Percentiles rank a stretch among this genome's conserved stretches.
Conservation (phyloP, 2,329 filamentous ascomycete genomes). For the Diplodia mutila region DNA sequence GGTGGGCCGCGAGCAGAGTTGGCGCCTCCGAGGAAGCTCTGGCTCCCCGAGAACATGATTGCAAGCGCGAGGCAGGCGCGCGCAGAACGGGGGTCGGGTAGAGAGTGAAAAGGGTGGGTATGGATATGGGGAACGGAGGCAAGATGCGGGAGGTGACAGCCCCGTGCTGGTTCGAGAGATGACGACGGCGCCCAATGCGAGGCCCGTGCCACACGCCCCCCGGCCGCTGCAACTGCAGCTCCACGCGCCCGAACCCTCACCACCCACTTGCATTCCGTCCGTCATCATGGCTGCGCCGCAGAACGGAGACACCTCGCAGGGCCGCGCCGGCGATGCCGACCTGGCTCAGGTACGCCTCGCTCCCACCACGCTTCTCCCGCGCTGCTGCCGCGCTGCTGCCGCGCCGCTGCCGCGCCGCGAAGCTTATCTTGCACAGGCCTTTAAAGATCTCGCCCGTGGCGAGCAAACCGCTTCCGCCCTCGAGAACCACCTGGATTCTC, state of each 20-base stretch:
- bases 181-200: background rate
- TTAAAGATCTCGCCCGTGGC: slow-evolving; percentile 57
- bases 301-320: slow-evolving; percentile 33
- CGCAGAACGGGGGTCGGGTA: background rate
- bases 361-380: background rate
- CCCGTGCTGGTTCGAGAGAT: background rate
- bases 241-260: background rate
- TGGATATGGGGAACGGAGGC: slow-evolving; percentile 4
- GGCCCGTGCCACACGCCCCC: slow-evolving; percentile 5
- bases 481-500: slow-evolving; percentile 57
- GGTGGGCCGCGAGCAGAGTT: slow-evolving; percentile 70
- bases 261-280: background rate
- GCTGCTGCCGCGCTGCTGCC: no score
- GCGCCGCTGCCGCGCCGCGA: no score
- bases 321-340: slow-evolving; percentile 37
- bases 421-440: slow-evolving; percentile 43
- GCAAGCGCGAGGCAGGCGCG: slow-evolving; percentile 4
- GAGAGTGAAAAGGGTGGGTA: background rate
- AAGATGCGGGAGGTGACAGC: slow-evolving; percentile 6
- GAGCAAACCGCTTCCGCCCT: slow-evolving; percentile 60
- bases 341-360: slow-evolving; percentile 38
- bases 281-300: slow-evolving; percentile 38
- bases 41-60: slow-evolving; percentile 87
- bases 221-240: background rate
- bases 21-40: slow-evolving; percentile 79